Evolutionary conservation across 2,329 filamentous ascomycete genomes (phyloP).

Genomic region (Colletotrichum euphorbiae): DNA sequence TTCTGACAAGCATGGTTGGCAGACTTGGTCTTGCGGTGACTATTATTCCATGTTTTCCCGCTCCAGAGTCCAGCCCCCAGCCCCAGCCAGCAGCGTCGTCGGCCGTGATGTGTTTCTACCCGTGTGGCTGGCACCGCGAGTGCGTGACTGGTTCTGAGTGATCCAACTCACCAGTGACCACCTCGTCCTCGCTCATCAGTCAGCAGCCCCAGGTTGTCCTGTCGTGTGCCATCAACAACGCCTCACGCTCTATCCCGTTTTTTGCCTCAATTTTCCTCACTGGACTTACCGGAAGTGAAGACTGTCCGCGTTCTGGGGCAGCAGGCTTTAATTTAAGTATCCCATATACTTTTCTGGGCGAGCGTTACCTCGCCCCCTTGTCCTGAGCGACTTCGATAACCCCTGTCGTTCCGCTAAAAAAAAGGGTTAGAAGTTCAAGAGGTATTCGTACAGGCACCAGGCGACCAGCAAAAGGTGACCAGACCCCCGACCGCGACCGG

Average conservation of each 20-base stretch:
- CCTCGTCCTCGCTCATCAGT: slow-evolving; percentile 3
- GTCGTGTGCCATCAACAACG: not conserved
- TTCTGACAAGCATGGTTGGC: no score
- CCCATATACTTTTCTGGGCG: not conserved
- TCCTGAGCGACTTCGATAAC: slow-evolving; percentile 19
- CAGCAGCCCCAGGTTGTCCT: slow-evolving; percentile 1
- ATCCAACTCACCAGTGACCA: slow-evolving; percentile 23
- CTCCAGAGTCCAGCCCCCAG: not conserved
- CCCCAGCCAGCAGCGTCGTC: not conserved
- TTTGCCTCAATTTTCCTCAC: slow-evolving; percentile 12
- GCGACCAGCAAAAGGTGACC: slow-evolving; percentile 21
- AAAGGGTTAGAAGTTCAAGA: slow-evolving; percentile 30
- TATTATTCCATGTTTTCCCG: not conserved
- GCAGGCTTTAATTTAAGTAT: slow-evolving; percentile 2
- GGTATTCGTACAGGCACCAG: slow-evolving; percentile 15
- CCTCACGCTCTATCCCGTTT: slow-evolving; percentile 11
- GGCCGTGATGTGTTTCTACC: slow-evolving; percentile 22
- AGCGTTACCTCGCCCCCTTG: not conserved
- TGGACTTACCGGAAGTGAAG: slow-evolving; percentile 1
- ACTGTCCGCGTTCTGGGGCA: slow-evolving; percentile 4
- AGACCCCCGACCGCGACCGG: slow-evolving; percentile 11
- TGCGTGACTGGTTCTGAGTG: slow-evolving; percentile 24
- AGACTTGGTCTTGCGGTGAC: not conserved
- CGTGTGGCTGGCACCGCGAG: slow-evolving; percentile 33
- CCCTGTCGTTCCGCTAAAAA: slow-evolving; percentile 27